phyloP scores from a whole-genome alignment of 345 rosid species.

The Citrus hindsii region DNA sequence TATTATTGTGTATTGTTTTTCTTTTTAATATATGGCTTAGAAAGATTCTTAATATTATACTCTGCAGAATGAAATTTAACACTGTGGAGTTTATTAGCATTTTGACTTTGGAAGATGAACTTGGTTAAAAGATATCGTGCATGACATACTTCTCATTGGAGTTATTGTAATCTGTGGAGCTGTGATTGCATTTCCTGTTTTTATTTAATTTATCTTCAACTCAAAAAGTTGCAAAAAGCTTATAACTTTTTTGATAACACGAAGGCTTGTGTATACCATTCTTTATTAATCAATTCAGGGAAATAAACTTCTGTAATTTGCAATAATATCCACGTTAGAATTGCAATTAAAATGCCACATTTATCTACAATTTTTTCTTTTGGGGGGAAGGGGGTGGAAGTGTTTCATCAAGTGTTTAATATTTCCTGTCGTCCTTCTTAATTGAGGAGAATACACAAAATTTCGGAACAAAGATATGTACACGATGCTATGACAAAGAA shows the following conservation, averaged over 20 bases:
- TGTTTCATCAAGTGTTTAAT: background rate
- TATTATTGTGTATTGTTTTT: background rate
- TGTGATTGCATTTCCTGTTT: background rate
- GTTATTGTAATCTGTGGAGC: background rate
- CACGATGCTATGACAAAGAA: background rate
- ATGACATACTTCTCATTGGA: background rate
- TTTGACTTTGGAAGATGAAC: slow-evolving; percentile 3
- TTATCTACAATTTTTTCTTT: no score
- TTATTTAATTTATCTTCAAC: background rate
- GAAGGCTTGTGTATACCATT: background rate
- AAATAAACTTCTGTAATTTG: background rate
- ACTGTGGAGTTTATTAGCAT: background rate
- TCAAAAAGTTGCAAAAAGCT: background rate
- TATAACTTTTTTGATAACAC: background rate
- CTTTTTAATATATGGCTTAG: background rate
- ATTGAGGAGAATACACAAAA: background rate
- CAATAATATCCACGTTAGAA: background rate
- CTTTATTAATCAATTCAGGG: background rate
- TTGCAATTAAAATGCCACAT: background rate
- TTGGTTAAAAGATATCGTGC: background rate
- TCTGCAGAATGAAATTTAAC: background rate
- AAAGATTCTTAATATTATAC: background rate
- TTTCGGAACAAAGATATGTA: background rate
- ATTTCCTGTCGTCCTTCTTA: background rate
- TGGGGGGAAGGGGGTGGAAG: background rate